Evolutionary conservation across 805 yeast species (phyloP).

Genomic region (Candida sithepensis): DNA sequence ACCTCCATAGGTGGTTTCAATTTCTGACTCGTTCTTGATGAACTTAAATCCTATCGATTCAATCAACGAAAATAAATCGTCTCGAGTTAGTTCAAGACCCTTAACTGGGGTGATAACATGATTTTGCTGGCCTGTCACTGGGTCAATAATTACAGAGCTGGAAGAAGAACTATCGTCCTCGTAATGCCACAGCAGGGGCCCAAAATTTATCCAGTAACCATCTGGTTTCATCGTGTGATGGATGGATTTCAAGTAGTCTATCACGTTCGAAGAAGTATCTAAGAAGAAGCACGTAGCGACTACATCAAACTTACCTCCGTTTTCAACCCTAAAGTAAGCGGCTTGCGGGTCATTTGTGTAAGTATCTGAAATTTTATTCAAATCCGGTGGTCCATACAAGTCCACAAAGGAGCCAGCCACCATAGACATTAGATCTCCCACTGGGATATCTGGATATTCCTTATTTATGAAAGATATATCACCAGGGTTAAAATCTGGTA

Average conservation of each 20-base stretch:
- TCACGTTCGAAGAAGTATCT: conserved; percentile 59
- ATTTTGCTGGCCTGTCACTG: conserved; percentile 19
- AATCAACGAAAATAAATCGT: conserved; percentile 48
- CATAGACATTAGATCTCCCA: conserved; percentile 60
- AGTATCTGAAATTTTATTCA: conserved; percentile 31
- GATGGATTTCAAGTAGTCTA: conserved; percentile 53
- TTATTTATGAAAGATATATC: conserved; percentile 32
- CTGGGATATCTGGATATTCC: conserved; percentile 38
- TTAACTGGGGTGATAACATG: conserved; percentile 34
- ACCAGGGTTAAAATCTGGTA: conserved; percentile 52
- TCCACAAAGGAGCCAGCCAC: conserved; percentile 71
- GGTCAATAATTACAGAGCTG: conserved; percentile 21
- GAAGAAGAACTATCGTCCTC: conserved; percentile 44
- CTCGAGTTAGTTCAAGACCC: conserved; percentile 59
- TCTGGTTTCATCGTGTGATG: conserved; percentile 39
- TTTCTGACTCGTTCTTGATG: conserved; percentile 37
- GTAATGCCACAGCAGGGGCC: conserved; percentile 71
- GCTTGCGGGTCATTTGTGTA: conserved; percentile 38
- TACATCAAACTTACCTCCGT: conserved; percentile 38
- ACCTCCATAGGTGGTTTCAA: conserved; percentile 50
- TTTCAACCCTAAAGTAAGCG: conserved; percentile 37
- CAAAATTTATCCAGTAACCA: conserved; percentile 63
- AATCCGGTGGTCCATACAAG: conserved; percentile 51
- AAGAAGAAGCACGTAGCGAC: conserved; percentile 56
- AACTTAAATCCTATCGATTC: conserved; percentile 49